These are phyloP conservation scores for Aspergillus sp. DNA, from an alignment of 2,329 filamentous ascomycete genomes.

Conservation along the genomic window DNA sequence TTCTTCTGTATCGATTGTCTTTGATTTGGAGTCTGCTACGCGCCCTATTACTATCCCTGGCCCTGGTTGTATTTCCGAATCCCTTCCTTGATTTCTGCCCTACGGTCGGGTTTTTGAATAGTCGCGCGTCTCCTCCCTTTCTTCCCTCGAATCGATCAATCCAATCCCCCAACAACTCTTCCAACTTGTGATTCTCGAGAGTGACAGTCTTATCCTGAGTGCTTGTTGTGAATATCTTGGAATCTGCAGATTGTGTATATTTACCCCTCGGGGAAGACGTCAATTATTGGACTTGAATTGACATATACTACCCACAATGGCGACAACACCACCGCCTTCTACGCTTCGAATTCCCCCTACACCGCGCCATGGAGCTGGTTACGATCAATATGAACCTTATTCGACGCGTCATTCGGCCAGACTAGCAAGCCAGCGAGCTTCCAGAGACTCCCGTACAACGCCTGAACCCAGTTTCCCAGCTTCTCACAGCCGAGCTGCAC, in stretches of 20 bases:
- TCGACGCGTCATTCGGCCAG: constrained; percentile 37
- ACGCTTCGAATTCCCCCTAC: constrained; percentile 38
- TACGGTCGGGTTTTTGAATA: background rate
- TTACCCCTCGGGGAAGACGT: background rate
- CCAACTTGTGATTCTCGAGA: too few relatives aligned
- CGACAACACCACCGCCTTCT: constrained; percentile 40
- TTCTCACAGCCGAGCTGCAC: constrained; percentile 10
- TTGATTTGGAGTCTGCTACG: background rate
- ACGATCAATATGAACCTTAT: constrained; percentile 39
- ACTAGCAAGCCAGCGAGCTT: constrained; percentile 29
- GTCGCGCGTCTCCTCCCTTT: constrained; percentile 1
- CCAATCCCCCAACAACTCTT: background rate
- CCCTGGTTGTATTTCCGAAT: too few relatives aligned
- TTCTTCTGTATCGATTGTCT: background rate
- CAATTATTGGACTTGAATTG: background rate
- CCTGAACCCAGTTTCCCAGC: constrained; percentile 20
- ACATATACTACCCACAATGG: constrained; percentile 26
- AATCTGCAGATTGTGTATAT: background rate
- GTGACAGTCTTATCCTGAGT: too few relatives aligned
- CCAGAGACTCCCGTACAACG: constrained; percentile 21
- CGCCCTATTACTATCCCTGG: too few relatives aligned
- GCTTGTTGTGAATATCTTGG: background rate
- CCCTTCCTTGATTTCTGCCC: background rate
- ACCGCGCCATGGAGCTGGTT: constrained; percentile 42
- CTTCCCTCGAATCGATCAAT: too few relatives aligned